Conservation (phyloP, 768 basidiomycete species). For the Lactarius pseudohatsudake region DNA sequence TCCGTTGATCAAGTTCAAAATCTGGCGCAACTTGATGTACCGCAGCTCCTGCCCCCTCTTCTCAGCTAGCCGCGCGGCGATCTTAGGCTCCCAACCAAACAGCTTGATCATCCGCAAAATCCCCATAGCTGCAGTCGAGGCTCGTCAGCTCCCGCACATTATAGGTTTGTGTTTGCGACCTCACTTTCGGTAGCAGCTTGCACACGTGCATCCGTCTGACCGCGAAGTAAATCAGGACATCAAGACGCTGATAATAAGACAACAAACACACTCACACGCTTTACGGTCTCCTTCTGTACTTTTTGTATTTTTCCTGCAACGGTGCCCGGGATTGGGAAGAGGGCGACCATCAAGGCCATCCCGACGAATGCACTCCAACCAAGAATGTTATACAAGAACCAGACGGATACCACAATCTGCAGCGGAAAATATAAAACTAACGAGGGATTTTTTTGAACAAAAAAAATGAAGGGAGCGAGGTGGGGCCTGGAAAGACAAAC, state of each 20-base stretch:
- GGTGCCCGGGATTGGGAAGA: slow-evolving; percentile 45
- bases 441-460: no score
- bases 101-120: slow-evolving; percentile 54
- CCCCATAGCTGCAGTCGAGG: slow-evolving; percentile 33
- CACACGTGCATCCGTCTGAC: no score
- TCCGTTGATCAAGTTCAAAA: slow-evolving; percentile 38
- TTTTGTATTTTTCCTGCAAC: slow-evolving; percentile 39
- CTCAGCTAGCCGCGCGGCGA: slow-evolving; percentile 34
- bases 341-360: slow-evolving; percentile 40
- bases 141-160: slow-evolving; percentile 13
- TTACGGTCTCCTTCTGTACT: slow-evolving; percentile 43
- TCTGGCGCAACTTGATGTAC: slow-evolving; percentile 37
- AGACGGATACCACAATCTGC: no score
- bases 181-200: slow-evolving; percentile 22
- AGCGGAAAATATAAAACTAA: no score
- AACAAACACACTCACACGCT: slow-evolving; percentile 35
- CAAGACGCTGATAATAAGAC: no score
- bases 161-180: not conserved
- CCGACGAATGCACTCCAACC: slow-evolving; percentile 51
- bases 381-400: no score
- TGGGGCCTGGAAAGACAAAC: no score
- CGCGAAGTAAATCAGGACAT: no score
- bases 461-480: no score
- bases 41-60: slow-evolving; percentile 44
- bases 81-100: slow-evolving; percentile 61